These are phyloP conservation scores for Kodamaea lidongshanica DNA, from an alignment of 805 yeast species.

Conservation along the genomic window DNA sequence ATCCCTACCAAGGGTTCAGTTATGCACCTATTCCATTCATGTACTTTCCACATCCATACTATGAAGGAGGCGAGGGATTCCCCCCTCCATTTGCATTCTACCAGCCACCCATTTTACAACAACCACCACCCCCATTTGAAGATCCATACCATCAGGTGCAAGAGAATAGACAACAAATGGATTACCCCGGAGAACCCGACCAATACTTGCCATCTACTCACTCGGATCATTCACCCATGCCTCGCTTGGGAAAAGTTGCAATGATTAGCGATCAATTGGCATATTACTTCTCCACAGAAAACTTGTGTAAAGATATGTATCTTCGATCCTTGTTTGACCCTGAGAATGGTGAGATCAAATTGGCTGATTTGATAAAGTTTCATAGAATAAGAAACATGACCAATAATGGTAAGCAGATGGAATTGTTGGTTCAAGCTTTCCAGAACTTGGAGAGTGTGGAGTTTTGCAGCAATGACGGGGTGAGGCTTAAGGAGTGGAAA, in stretches of 20 bases:
- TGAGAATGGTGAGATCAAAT: slow-evolving; percentile 13
- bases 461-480: slow-evolving; percentile 5
- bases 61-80: too few relatives aligned
- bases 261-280: slow-evolving; percentile 11
- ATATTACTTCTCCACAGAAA: slow-evolving; percentile 20
- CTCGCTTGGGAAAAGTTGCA: neutral
- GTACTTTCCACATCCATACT: too few relatives aligned
- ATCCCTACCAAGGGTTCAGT: too few relatives aligned
- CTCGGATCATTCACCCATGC: neutral
- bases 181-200: neutral
- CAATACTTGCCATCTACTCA: neutral
- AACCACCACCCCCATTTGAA: neutral
- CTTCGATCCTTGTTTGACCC: slow-evolving; percentile 15
- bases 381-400: slow-evolving; percentile 14
- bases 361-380: slow-evolving; percentile 14
- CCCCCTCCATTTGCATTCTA: slow-evolving; percentile 1
- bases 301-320: slow-evolving; percentile 17
- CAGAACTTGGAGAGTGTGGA: slow-evolving; percentile 12
- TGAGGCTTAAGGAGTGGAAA: slow-evolving; percentile 15
- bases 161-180: too few relatives aligned
- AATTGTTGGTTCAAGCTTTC: slow-evolving; percentile 10
- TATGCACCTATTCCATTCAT: too few relatives aligned
- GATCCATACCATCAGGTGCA: neutral
- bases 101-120: slow-evolving; percentile 1
- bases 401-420: slow-evolving; percentile 10